phyloP scores from a whole-genome alignment of 2,329 filamentous ascomycete species.

The Escovopsis weberi region DNA sequence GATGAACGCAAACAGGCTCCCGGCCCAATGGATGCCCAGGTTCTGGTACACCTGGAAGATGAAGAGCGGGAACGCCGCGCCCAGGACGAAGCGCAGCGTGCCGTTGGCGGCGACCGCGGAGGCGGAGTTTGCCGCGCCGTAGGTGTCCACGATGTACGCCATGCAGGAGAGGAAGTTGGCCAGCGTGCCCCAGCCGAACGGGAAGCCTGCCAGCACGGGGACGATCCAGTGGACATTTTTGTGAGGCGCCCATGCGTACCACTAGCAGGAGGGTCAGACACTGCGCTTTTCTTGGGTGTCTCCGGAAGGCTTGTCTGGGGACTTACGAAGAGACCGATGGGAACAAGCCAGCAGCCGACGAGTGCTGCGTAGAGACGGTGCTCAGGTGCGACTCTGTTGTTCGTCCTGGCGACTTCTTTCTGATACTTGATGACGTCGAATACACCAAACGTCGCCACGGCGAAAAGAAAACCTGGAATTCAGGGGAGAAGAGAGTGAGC shows the following conservation, averaged over 20 bases:
- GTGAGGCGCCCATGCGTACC: constrained; percentile 2
- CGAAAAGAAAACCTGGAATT: neutral
- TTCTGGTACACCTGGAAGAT: neutral
- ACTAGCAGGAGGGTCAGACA: neutral
- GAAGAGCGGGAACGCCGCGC: neutral
- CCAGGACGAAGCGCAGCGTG: neutral
- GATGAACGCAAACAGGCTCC: neutral
- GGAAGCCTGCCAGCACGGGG: neutral
- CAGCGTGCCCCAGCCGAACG: constrained; percentile 1
- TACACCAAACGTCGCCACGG: neutral
- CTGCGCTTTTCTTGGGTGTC: too few species aligned
- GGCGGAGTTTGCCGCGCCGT: neutral
- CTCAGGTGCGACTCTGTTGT: neutral
- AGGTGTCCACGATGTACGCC: neutral
- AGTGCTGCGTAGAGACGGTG: neutral
- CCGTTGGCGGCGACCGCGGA: neutral
- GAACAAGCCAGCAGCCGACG: neutral
- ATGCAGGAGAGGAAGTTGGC: neutral
- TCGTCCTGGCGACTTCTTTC: neutral
- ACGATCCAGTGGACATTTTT: constrained; percentile 1
- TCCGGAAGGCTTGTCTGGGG: too few species aligned
- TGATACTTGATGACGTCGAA: neutral
- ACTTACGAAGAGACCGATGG: neutral
- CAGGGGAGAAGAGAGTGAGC: neutral
- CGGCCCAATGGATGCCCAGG: neutral